Percentiles rank a stretch among this genome's conserved stretches.
Evolutionary conservation across 495 filamentous ascomycete genomes (phyloP).

Genomic region (Aspergillus homomorphus): DNA sequence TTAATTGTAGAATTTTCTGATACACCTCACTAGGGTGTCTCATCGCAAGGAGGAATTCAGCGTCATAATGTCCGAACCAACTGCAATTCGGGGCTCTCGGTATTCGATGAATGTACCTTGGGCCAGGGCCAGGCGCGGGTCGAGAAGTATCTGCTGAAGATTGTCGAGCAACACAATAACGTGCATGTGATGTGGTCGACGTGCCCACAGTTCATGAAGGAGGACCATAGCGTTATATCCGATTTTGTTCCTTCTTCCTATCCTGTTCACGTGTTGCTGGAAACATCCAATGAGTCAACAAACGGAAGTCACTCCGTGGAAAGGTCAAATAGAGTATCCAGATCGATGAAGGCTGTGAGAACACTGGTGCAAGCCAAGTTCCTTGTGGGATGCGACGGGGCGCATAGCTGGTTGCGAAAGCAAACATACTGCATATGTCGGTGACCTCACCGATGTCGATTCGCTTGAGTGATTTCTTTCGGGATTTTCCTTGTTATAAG

Average conservation of each 20-base stretch:
- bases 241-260: no score
- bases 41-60: background rate
- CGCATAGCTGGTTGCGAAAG: slow-evolving; percentile 55
- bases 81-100: slow-evolving; percentile 28
- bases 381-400: slow-evolving; percentile 60
- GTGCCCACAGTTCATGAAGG: no score
- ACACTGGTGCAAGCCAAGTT: slow-evolving; percentile 45
- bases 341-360: slow-evolving; percentile 8
- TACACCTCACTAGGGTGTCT: background rate
- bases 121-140: slow-evolving; percentile 49
- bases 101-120: slow-evolving; percentile 49
- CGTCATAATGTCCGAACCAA: slow-evolving; percentile 4
- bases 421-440: no score
- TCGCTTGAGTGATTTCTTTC: no score
- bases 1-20: background rate
- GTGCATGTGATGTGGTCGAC: slow-evolving; percentile 38
- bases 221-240: no score
- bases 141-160: slow-evolving; percentile 49
- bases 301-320: slow-evolving; percentile 34
- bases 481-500: no score
- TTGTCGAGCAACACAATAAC: slow-evolving; percentile 29
- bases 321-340: background rate
- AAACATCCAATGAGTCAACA: slow-evolving; percentile 11
- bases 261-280: slow-evolving; percentile 35
- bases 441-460: no score